Conservation (phyloP, 1,139 yeast species). For the Saccharomyces pastorianus region DNA sequence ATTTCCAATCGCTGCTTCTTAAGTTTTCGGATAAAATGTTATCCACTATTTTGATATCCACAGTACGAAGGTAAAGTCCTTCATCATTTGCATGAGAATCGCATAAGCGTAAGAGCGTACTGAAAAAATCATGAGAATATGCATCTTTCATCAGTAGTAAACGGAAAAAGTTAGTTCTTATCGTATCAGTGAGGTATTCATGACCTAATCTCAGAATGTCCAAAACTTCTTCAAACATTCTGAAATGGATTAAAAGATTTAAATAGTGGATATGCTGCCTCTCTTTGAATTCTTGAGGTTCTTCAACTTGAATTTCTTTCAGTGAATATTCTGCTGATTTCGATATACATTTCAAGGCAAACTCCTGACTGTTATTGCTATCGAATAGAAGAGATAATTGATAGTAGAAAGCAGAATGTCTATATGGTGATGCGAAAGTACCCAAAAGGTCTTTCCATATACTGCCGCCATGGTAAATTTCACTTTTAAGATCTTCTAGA, state of each 20-base stretch:
- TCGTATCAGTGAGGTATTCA: conserved; percentile 13
- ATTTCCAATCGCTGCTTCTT: conserved; percentile 16
- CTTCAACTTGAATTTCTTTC: conserved; percentile 13
- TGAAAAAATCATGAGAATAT: conserved; percentile 13
- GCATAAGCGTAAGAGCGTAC: conserved; percentile 21
- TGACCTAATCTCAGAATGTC: conserved; percentile 28
- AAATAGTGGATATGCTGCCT: conserved; percentile 24
- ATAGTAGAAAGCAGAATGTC: conserved; percentile 15
- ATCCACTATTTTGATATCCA: conserved; percentile 42
- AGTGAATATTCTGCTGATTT: conserved; percentile 25
- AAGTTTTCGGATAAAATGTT: conserved; percentile 30
- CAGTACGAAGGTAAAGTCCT: conserved; percentile 13
- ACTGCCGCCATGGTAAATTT: conserved; percentile 6
- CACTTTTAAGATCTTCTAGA: conserved; percentile 11
- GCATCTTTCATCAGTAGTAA: conserved; percentile 16
- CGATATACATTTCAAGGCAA: conserved; percentile 24
- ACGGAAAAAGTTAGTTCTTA: conserved; percentile 21
- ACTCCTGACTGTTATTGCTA: conserved; percentile 12
- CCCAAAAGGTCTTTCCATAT: conserved; percentile 22
- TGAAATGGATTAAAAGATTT: conserved; percentile 22
- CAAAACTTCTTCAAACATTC: conserved; percentile 24
- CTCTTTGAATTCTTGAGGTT: conserved; percentile 18
- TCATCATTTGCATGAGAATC: conserved; percentile 7
- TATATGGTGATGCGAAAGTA: conserved; percentile 12
- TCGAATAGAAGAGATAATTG: conserved; percentile 20